Evolutionary conservation across 306 rosid genomes (phyloP).

Genomic region (Dalbergia cultrata): DNA sequence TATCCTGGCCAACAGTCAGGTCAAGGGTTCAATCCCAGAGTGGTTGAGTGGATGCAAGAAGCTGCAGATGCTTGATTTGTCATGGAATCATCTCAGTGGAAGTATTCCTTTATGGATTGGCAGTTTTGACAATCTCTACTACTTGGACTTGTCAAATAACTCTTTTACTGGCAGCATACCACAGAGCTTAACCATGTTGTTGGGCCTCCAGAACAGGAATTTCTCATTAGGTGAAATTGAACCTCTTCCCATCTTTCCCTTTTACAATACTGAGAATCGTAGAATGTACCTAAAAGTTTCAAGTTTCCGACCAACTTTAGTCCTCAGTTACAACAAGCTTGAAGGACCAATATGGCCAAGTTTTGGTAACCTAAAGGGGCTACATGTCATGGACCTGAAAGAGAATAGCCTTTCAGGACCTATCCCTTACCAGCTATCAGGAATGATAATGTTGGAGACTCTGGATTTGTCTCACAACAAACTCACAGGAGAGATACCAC

Average conservation of each 20-base stretch:
- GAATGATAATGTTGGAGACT: conserved; percentile 49
- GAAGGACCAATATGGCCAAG: conserved; percentile 43
- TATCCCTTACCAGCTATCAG: conserved; percentile 39
- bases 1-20: conserved; percentile 42
- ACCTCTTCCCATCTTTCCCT: background rate
- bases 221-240: conserved; percentile 16
- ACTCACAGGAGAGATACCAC: conserved; percentile 43
- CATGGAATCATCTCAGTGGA: conserved; percentile 57
- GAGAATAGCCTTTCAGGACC: conserved; percentile 38
- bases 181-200: conserved; percentile 40
- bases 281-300: conserved; percentile 35
- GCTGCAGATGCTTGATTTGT: conserved; percentile 59
- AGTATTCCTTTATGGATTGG: conserved; percentile 56
- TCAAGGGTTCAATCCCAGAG: conserved; percentile 59
- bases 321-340: conserved; percentile 47
- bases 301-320: conserved; percentile 36
- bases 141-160: conserved; percentile 57
- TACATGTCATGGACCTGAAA: conserved; percentile 44
- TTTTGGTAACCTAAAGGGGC: conserved; percentile 48
- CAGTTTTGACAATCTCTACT: conserved; percentile 33
- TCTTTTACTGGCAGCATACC: conserved; percentile 53
- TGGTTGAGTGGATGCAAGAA: conserved; percentile 56
- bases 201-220: conserved; percentile 26
- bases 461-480: conserved; percentile 49
- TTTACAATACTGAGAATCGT: background rate